phyloP scores from a whole-genome alignment of 306 rosid species.

The Abrus pulchellus region DNA sequence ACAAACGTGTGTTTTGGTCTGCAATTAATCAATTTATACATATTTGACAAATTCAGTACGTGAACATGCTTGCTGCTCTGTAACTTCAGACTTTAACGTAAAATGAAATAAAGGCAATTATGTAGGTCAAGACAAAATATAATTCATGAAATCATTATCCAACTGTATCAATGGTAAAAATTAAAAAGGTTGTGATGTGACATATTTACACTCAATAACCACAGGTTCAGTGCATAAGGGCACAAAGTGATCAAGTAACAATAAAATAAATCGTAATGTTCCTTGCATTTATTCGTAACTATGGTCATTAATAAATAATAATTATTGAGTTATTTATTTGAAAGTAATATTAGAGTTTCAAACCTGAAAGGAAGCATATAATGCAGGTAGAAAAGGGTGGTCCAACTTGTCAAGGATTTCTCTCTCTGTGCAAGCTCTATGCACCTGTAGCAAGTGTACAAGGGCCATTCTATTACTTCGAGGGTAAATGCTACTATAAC shows the following conservation, averaged over 20 bases:
- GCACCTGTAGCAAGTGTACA: conserved; percentile 70
- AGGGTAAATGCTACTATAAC: conserved; percentile 26
- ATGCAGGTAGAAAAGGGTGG: conserved; percentile 96
- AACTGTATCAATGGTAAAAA: background rate
- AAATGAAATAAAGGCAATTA: conserved; percentile 10
- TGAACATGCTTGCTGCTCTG: conserved; percentile 7
- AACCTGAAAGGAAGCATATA: conserved; percentile 99
- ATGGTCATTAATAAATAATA: background rate
- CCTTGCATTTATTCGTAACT: conserved; percentile 6
- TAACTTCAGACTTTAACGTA: background rate
- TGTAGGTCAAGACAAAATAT: background rate
- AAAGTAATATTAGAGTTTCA: conserved; percentile 40
- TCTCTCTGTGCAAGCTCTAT: conserved; percentile 97
- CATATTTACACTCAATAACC: background rate
- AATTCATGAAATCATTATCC: background rate
- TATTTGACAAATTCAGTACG: conserved; percentile 14
- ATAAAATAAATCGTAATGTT: conserved; percentile 5
- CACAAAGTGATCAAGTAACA: background rate
- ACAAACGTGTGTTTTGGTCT: conserved; percentile 97
- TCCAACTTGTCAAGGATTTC: conserved; percentile 97
- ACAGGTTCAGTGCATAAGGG: background rate
- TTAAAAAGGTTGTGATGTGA: background rate
- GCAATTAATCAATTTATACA: conserved; percentile 52
- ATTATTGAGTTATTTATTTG: background rate
- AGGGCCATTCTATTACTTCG: conserved; percentile 19